Evolutionary conservation across 768 basidiomycete species (phyloP).

Genomic region (Strobilomyces echinocephalus): DNA sequence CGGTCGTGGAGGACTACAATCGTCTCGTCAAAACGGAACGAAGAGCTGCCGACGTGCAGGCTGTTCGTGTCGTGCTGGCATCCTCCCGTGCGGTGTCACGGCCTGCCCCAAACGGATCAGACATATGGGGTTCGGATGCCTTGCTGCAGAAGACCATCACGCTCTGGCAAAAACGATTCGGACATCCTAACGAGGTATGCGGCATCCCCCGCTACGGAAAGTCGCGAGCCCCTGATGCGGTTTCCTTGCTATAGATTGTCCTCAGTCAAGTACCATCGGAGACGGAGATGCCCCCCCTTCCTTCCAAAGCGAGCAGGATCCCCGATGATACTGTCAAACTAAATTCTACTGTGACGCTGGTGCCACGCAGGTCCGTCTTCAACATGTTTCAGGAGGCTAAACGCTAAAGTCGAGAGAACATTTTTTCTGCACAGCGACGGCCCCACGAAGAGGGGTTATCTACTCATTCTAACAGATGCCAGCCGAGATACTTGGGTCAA

Average conservation of each 20-base stretch:
- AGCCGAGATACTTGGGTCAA: slow-evolving; percentile 76
- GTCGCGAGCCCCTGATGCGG: slow-evolving; percentile 10
- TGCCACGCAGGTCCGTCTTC: slow-evolving; percentile 60
- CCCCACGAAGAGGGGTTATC: slow-evolving; percentile 78
- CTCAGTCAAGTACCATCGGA: slow-evolving; percentile 68
- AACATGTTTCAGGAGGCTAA: neutral
- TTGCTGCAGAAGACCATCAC: slow-evolving; percentile 62
- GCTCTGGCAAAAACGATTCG: slow-evolving; percentile 83
- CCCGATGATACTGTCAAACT: slow-evolving; percentile 57
- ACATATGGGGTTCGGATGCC: slow-evolving; percentile 59
- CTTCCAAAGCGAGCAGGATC: slow-evolving; percentile 29
- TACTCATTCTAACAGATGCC: slow-evolving; percentile 79
- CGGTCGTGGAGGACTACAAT: slow-evolving; percentile 82
- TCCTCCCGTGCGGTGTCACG: slow-evolving; percentile 43
- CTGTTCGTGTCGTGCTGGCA: slow-evolving; percentile 72
- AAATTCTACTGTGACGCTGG: slow-evolving; percentile 65
- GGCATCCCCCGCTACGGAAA: neutral
- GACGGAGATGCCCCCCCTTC: slow-evolving; percentile 33
- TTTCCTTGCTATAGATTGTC: slow-evolving; percentile 54
- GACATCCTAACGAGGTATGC: slow-evolving; percentile 68
- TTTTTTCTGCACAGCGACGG: slow-evolving; percentile 50
- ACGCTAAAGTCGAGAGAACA: slow-evolving; percentile 2
- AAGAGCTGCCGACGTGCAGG: slow-evolving; percentile 85
- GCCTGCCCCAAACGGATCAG: slow-evolving; percentile 46
- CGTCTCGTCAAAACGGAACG: slow-evolving; percentile 67